Evolutionary conservation across 495 filamentous ascomycete genomes (phyloP), one percentile per base, ranked within the genome.

Genomic region (Chaetomium tenue): DNA sequence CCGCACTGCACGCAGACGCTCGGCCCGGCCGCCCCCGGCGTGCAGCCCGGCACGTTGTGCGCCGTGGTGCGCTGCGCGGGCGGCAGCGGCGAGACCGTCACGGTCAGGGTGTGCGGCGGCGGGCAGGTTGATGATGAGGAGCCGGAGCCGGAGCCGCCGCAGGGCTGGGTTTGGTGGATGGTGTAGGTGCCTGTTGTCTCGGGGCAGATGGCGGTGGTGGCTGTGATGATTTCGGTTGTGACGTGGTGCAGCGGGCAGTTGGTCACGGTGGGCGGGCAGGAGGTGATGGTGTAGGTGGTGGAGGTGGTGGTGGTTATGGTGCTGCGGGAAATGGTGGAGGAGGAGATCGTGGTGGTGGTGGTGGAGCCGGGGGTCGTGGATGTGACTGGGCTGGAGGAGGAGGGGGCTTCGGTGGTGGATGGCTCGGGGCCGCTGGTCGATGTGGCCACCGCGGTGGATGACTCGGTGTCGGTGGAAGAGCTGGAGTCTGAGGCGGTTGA

Each of bases 261-360:
- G 66, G 82, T 83, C 62, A 87, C 83, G 48, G 74, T 77, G 47
- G 84, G 77, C 69, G 74, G 76, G 78, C 86, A 88, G 22, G 82
- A 85, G 72, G 81, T 86, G 77, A 87, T 77, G 76, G 84, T 85
- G 65, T 81, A 79, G 55, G 80, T 79, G 54, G 78, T 71, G 64
- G 79, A 81, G 69, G 73, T 71, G 74, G 79, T 61, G 6, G 37
- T 48, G 22, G 71, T 71, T 40, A 58, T 58, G 25, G 74, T 70
- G 60, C 39, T 61, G n/a, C 25, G 54, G 39, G 66, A 67, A 47
- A 54, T 48, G 42, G 74, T 70, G 9, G 73, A 64, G 53, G 68
- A 71, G 50, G 65, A 63, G 60, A 52, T 63, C 26, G 42, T 37
- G 51, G 39, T 53, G 25, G 42, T n/a, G n/a, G n/a, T n/a, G n/a